Base-by-base conservation (phyloP, 2,329 filamentous ascomycete species). In the Cladorrhinum sp. region DNA sequence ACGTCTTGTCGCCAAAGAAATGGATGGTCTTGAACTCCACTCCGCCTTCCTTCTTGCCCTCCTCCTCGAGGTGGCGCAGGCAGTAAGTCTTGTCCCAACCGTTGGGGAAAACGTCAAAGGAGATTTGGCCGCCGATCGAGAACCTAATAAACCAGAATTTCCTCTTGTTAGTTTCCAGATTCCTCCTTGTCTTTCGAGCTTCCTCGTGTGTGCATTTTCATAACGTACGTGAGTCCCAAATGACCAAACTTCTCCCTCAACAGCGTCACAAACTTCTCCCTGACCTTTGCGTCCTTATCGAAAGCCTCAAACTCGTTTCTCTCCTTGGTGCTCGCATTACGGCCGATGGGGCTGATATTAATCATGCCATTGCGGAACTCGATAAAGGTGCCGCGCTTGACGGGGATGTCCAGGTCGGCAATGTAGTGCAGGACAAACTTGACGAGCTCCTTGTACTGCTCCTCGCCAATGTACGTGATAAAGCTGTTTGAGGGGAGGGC, bases 21-120 rank as follows among this genome's bases (percentile, higher is more conserved):
- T 98, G 95, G 68, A 98, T 89, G 50, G 85, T 93, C 68, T 86
- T 91, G 81, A 93, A 98, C 23, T 87, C 78, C 65, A 96, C 80
- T 64, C 89, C 88, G 70, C 85, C 87, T 45, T 83, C 80, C 74
- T 83, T 81, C 78, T 83, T 79, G 65, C 89, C 87, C 75, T 97
- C 93, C 65, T 83, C 83, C 78, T 95, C 91, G 64, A 98, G 81
- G 77, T 97, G 93, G 69, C 85, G 81, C 67, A 98, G 82, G 79
- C 93, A 97, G 83, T 96, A 99, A 9, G 91, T 96, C 87, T 98
- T 99, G 80, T 99, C 95, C 95, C 95, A 99, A 72, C 95, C 95
- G 2, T 81, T 85, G 65, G 95, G 95, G 84, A 99, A 99, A 70
- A 98, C 90, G 73, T 99, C 95, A 76, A 99, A 99, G 62, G 93